Evolutionary conservation across 179 eudicot species (phyloP).

Genomic region (Vitellaria paradoxa): DNA sequence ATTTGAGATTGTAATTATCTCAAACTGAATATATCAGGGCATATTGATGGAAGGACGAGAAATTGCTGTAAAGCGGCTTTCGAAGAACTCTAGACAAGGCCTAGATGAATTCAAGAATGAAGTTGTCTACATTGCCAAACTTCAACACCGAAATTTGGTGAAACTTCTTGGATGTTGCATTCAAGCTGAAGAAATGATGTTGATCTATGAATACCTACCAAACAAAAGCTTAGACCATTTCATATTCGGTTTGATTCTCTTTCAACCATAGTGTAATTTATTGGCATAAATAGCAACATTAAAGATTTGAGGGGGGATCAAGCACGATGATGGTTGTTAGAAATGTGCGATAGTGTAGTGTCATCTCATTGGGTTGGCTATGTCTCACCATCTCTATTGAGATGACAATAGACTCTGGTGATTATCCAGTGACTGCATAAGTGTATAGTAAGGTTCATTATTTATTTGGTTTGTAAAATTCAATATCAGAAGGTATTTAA

Average conservation of each 20-base stretch:
- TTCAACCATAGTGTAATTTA: neutral
- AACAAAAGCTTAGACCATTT: slow-evolving; percentile 28
- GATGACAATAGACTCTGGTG: no score
- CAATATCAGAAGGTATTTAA: no score
- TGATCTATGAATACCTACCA: slow-evolving; percentile 30
- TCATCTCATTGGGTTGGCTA: no score
- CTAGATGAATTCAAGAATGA: slow-evolving; percentile 32
- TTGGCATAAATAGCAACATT: no score
- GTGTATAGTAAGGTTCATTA: no score
- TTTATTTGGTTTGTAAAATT: no score
- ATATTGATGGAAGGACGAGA: slow-evolving; percentile 20
- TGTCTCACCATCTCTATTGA: no score
- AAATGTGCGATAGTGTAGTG: no score
- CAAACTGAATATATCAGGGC: slow-evolving; percentile 14
- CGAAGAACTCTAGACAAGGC: slow-evolving; percentile 28
- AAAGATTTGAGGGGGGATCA: no score
- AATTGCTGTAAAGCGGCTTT: slow-evolving; percentile 33
- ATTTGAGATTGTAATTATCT: neutral
- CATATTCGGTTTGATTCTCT: slow-evolving; percentile 22
- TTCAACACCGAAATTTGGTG: slow-evolving; percentile 32
- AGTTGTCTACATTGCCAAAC: slow-evolving; percentile 21
- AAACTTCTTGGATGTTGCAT: slow-evolving; percentile 24
- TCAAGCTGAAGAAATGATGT: slow-evolving; percentile 25
- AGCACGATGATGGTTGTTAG: no score
- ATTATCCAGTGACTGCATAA: no score